A percentile compares a stretch with the other conserved stretches of the same genome.
phyloP scores from a whole-genome alignment of 441 rosid species.

The Populus hybrid region DNA sequence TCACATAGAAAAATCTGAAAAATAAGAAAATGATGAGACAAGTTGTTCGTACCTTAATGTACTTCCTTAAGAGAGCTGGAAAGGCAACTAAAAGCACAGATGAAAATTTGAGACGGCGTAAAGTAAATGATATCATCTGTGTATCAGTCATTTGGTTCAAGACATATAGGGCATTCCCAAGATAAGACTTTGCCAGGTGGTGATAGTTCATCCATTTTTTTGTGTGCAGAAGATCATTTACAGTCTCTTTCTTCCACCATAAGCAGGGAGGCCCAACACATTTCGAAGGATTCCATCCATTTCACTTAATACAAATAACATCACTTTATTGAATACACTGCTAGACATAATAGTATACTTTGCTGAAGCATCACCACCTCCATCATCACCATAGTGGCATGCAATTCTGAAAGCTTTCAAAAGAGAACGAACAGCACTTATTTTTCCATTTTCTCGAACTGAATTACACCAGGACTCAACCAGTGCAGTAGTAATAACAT shows the following conservation, averaged over 20 bases:
- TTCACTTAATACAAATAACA: constrained; percentile 68
- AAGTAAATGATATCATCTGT: constrained; percentile 81
- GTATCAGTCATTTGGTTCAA: constrained; percentile 93
- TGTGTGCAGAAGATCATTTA: constrained; percentile 51
- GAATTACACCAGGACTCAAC: constrained; percentile 75
- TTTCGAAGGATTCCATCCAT: constrained; percentile 86
- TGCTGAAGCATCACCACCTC: constrained; percentile 47
- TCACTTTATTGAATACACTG: constrained; percentile 76
- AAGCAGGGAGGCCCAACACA: constrained; percentile 60
- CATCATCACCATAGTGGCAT: constrained; percentile 93
- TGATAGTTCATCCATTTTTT: constrained; percentile 82
- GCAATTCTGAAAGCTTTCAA: constrained; percentile 88
- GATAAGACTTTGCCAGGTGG: constrained; percentile 84
- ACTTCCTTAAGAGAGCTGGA: constrained; percentile 81
- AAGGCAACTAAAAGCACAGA: constrained; percentile 68
- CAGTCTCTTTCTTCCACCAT: constrained; percentile 79
- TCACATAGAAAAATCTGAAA: constrained; percentile 6
- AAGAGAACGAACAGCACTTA: constrained; percentile 69
- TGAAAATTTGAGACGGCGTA: constrained; percentile 73
- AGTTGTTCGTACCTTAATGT: constrained; percentile 57
- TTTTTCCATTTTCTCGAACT: constrained; percentile 49
- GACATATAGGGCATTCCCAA: constrained; percentile 85
- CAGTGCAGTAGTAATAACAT: constrained; percentile 61
- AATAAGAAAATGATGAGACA: constrained; percentile 1
- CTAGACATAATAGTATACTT: constrained; percentile 77